phyloP scores from a whole-genome alignment of 768 basidiomycete species.

The Hericium coralloides region DNA sequence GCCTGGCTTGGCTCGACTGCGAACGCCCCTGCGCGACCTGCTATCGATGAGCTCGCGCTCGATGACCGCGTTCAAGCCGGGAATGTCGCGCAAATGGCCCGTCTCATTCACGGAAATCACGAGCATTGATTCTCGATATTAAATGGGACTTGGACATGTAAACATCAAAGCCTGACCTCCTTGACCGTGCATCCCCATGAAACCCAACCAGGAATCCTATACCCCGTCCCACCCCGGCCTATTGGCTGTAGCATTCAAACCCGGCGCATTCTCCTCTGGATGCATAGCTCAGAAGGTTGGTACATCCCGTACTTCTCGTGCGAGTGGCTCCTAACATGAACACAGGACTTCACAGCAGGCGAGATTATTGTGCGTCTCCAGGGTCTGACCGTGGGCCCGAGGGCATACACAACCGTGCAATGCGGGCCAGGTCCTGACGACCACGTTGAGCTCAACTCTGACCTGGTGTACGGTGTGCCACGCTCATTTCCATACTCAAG shows the following conservation, averaged over 20 bases:
- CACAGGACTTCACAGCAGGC: slow-evolving; percentile 29
- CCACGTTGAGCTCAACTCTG: slow-evolving; percentile 50
- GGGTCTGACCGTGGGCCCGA: slow-evolving; percentile 24
- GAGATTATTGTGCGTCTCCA: slow-evolving; percentile 27
- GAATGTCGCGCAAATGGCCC: too few species aligned
- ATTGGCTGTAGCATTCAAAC: slow-evolving; percentile 29
- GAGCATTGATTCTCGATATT: too few species aligned
- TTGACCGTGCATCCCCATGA: neutral
- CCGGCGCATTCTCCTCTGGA: slow-evolving; percentile 29
- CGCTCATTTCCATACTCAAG: neutral
- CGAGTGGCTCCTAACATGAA: neutral
- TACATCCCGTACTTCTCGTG: neutral
- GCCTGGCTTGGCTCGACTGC: neutral
- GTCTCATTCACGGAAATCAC: too few species aligned
- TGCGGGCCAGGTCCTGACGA: slow-evolving; percentile 36
- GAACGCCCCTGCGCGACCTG: neutral
- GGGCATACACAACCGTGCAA: slow-evolving; percentile 46
- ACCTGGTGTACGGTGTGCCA: slow-evolving; percentile 46
- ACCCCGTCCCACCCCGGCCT: slow-evolving; percentile 24
- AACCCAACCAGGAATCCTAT: slow-evolving; percentile 13
- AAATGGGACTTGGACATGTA: too few species aligned
- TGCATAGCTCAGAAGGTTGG: slow-evolving; percentile 27
- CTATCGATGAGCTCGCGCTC: neutral
- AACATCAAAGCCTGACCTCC: too few species aligned
- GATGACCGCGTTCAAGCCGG: too few species aligned